A percentile compares a stretch with the other conserved stretches of the same genome.
Evolutionary conservation across 179 eudicot species (phyloP).

Genomic region (Drosera spatulata): DNA sequence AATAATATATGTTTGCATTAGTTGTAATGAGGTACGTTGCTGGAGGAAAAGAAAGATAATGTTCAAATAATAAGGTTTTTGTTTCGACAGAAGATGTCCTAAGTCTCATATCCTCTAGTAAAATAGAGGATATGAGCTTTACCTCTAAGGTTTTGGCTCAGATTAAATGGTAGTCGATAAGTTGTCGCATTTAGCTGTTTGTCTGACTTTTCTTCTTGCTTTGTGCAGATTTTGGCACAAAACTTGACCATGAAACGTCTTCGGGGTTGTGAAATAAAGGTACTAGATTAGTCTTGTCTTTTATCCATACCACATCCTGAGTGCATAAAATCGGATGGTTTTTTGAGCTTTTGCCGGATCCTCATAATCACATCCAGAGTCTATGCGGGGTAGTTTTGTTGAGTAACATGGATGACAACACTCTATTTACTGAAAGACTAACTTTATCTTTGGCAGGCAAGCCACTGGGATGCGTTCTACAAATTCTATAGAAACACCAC

Average conservation of each 20-base stretch:
- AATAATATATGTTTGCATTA: background rate
- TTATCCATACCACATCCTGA: too few relatives aligned
- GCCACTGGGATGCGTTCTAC: slow-evolving; percentile 93
- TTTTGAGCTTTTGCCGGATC: too few relatives aligned
- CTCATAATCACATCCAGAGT: too few relatives aligned
- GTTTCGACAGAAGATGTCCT: too few relatives aligned
- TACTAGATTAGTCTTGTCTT: slow-evolving; percentile 2
- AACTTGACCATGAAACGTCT: slow-evolving; percentile 89
- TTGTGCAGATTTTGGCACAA: slow-evolving; percentile 71
- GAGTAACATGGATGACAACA: background rate
- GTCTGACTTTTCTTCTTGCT: slow-evolving; percentile 13
- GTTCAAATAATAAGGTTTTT: too few relatives aligned
- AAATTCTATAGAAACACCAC: slow-evolving; percentile 91
- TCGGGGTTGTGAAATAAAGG: slow-evolving; percentile 91
- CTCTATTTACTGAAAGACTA: background rate
- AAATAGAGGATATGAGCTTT: too few relatives aligned
- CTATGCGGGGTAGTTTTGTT: too few relatives aligned
- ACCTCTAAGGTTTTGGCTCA: too few relatives aligned
- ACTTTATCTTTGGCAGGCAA: slow-evolving; percentile 42
- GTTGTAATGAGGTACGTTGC: background rate
- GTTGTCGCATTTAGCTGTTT: background rate
- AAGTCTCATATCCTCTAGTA: too few relatives aligned
- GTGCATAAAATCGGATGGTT: too few relatives aligned
- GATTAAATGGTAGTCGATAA: too few relatives aligned
- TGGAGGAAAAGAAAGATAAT: too few relatives aligned